Evolutionary conservation across 2,329 filamentous ascomycete species (phyloP), one percentile per base, ranked within the genome.

Genomic region (Aspergillus brunneoviolaceus): DNA sequence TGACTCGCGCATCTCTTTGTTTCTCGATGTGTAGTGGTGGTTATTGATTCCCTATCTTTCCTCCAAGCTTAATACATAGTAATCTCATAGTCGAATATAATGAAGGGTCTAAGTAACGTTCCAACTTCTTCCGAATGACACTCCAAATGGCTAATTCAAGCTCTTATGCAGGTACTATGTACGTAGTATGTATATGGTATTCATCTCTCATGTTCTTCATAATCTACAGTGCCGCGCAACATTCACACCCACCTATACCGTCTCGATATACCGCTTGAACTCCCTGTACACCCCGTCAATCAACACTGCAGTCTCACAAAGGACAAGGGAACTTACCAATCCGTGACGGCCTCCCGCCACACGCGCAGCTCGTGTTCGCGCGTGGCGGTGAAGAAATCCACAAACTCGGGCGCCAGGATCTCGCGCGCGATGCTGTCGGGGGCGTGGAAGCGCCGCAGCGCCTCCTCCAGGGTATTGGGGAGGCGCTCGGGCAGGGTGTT

Each of bases 331-430:
- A 87, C 89, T 76, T 82, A 93, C 92, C 94, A 97, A 76, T 97
- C 94, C 23, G 93, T 97, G 11, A 97, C 93, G 1, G 92, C 92
- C 75, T 97, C 93, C 68, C 97, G 92, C 89, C 90, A 98, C 9
- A 96, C 78, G 62, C 89, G 81, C 59, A 94, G 84, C 78, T 98
- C 94, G 76, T 98, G 93, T 74, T 96, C 88, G 64, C 94, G 85
- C 19, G 93, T 96, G n/a, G 93, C 94, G 12, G 88, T 91, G 78
- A 88, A 98, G 75, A 97, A 94, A 14, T 97, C 92, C 4, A 98
- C 94, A 78, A 98, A 98, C 11, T 90, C 91, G 70, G 96, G 89
- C 0, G 93, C 93, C 73, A 98, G 89, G 0, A 96, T 89, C 73
- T 97, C 90, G 57, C 94, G 83, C 7, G 94, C 94, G n/a, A 97